phyloP scores from a whole-genome alignment of 106 monocot species.

The Dactylorhiza incarnata region DNA sequence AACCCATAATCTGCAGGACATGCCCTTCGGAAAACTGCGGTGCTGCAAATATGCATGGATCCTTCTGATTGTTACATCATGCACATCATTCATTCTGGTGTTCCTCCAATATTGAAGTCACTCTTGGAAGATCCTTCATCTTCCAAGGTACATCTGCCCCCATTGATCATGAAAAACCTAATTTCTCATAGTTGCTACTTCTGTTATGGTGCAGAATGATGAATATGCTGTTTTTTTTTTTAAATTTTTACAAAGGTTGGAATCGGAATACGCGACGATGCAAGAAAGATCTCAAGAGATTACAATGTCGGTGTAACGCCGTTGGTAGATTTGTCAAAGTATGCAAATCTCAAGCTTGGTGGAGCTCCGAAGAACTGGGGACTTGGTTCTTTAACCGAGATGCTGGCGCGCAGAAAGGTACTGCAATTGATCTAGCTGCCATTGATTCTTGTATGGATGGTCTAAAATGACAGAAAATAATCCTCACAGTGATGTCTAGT shows the following conservation, averaged over 20 bases:
- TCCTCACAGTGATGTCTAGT: no score
- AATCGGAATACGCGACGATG: conserved; percentile 66
- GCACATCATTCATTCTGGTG: conserved; percentile 84
- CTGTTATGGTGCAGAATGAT: not conserved
- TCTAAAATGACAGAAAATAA: not conserved
- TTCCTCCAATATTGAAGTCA: conserved; percentile 54
- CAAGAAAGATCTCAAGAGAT: conserved; percentile 60
- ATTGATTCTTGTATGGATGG: not conserved
- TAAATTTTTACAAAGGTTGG: conserved; percentile 55
- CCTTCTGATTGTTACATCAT: conserved; percentile 59
- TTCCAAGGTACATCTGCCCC: conserved; percentile 45
- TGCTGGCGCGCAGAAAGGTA: conserved; percentile 74
- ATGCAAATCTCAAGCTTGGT: conserved; percentile 75
- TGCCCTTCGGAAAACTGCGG: conserved; percentile 61
- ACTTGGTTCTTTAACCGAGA: conserved; percentile 64
- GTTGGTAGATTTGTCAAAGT: conserved; percentile 61
- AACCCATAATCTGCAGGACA: conserved; percentile 39
- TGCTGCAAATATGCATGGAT: conserved; percentile 85
- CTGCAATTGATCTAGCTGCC: not conserved
- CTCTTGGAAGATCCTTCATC: conserved; percentile 59
- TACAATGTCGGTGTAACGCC: conserved; percentile 51
- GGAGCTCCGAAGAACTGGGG: conserved; percentile 57
- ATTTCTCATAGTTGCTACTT: not conserved
- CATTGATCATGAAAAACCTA: not conserved
- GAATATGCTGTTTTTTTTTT: not conserved